Evolutionary conservation across 495 filamentous ascomycete genomes (phyloP), one percentile per base, ranked within the genome.

Genomic region (Penicillium fimorum): DNA sequence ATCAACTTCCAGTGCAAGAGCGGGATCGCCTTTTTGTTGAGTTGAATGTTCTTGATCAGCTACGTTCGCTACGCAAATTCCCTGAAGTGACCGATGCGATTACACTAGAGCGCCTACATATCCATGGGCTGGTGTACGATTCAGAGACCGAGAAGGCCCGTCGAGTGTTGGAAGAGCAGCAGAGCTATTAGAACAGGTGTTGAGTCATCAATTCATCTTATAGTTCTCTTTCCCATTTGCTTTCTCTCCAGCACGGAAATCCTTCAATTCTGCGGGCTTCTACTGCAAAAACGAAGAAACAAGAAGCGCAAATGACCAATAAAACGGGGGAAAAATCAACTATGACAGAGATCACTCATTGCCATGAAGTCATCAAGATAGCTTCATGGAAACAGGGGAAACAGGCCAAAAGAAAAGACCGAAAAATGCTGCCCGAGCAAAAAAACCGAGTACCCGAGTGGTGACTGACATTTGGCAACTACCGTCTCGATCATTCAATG

Each of bases 71-170:
- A 32, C 57, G 55, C 0, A 41, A 54, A 17, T 53, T 61, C 33
- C 40, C 60, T 5, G 60, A 68, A 25, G 59, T 66, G 10, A 33
- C 43, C 6, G 44, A 56, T 22, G 62, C 62, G 11, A 58, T 44
- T 25, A 53, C 52, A n/a, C 17, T 33, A 15, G 55, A 60, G 25
- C 35, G 22, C 20, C 27, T 68, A 35, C 52, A 59, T 10, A 30
- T 68, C 8, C 65, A 68, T 46, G 63, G 57, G 29, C 43, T 66
- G n/a, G 63, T 68, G 15, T 66, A 63, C 17, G 63, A 66, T 40
- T 13, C 55, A 3, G 37, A 56, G n/a, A 41, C 35, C 4, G 57
- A 55, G 4, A 50, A 37, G 22, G 60, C 57, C 11, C 40, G 35
- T 20, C 37, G 35, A 50, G 15, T 59, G n/a, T 27, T 44, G 12